Evolutionary conservation across 1,284 basidiomycete genomes (phyloP).

Genomic region (Tilletia indica): DNA sequence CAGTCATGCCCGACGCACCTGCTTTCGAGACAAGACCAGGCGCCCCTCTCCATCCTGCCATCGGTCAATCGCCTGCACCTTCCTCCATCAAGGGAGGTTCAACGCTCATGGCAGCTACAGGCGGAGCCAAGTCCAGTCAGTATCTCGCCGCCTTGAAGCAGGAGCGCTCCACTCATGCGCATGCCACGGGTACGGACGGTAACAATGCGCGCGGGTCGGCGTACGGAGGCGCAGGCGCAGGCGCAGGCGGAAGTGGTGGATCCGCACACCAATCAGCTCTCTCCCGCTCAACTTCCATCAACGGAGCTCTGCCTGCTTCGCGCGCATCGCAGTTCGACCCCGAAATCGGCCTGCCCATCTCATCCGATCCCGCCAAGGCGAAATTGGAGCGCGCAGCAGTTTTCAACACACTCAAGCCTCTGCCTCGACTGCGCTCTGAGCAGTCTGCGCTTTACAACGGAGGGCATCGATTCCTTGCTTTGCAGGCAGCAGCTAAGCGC

Average conservation of each 20-base stretch:
- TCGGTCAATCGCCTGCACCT: neutral
- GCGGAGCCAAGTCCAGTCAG: conserved; percentile 7
- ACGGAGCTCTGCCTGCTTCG: neutral
- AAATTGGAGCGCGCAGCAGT: neutral
- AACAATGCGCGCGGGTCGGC: no score
- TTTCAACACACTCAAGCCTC: neutral
- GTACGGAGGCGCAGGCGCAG: no score
- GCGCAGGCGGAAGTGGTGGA: neutral
- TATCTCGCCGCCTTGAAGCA: neutral
- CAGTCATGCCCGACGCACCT: neutral
- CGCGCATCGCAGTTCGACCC: neutral
- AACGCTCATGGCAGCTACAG: no score
- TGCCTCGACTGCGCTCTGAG: neutral
- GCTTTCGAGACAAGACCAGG: conserved; percentile 1
- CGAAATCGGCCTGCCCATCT: neutral
- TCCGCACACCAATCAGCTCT: neutral
- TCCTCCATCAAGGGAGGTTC: conserved; percentile 1
- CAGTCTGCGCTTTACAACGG: neutral
- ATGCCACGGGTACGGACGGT: no score
- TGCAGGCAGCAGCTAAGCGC: conserved; percentile 1
- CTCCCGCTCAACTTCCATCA: neutral
- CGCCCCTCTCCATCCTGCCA: conserved; percentile 6
- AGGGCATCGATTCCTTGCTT: neutral
- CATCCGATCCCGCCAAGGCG: neutral
- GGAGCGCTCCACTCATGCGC: neutral